Conservation (phyloP, 441 rosid species). For the Kokia cookei region DNA sequence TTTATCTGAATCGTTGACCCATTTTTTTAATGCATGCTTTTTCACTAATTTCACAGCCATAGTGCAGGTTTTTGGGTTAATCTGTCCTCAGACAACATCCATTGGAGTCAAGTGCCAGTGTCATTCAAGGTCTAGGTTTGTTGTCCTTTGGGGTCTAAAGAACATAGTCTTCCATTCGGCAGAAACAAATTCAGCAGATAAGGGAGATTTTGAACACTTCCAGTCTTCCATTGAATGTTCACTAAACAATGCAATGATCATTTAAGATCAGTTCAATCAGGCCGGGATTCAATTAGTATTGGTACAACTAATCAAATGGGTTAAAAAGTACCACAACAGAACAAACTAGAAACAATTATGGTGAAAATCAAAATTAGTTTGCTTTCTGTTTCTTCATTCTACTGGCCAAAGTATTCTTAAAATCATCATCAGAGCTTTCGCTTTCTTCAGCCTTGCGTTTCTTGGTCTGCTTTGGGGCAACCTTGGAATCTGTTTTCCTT, state of each 20-base stretch:
- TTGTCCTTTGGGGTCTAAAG: background rate
- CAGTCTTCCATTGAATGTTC: background rate
- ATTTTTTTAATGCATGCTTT: background rate
- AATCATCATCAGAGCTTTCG: slow-evolving; percentile 44
- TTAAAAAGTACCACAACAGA: background rate
- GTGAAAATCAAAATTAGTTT: slow-evolving; percentile 2
- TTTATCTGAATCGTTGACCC: too few relatives aligned
- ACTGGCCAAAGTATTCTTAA: slow-evolving; percentile 27
- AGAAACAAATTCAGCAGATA: background rate
- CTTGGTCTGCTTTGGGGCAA: slow-evolving; percentile 31
- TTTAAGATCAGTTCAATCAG: background rate
- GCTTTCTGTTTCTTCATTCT: slow-evolving; percentile 42
- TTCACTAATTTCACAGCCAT: background rate
- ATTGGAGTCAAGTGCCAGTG: background rate
- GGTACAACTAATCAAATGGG: background rate
- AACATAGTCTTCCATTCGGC: background rate
- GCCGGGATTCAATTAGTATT: background rate
- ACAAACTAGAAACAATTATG: background rate
- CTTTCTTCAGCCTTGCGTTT: slow-evolving; percentile 49
- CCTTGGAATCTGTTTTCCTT: slow-evolving; percentile 30
- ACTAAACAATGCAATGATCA: background rate
- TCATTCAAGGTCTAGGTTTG: background rate
- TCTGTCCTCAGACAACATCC: too few relatives aligned
- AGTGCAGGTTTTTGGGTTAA: background rate
- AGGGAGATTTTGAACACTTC: background rate